These are phyloP conservation scores for Fraxinus sp. DNA, from an alignment of 305 asterid species.

Conservation along the genomic window DNA sequence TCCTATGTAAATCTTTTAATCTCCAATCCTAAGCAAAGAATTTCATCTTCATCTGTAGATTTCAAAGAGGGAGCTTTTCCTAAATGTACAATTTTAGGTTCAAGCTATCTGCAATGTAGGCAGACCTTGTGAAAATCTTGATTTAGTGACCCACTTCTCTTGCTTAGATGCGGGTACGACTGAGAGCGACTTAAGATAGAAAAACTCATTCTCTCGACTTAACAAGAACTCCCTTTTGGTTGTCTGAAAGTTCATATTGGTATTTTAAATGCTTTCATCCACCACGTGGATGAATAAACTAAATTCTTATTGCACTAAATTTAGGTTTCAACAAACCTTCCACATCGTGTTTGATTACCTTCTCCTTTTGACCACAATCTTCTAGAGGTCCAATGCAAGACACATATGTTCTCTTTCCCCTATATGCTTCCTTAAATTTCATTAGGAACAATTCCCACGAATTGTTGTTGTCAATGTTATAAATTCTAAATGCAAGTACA, in stretches of 20 bases:
- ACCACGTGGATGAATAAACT: too few relatives aligned
- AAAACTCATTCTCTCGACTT: neutral
- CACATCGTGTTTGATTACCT: too few relatives aligned
- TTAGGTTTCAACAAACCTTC: too few relatives aligned
- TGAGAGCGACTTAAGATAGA: neutral
- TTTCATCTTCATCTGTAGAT: slow-evolving; percentile 24
- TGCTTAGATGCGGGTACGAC: neutral
- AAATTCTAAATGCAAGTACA: too few relatives aligned
- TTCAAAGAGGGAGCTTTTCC: neutral
- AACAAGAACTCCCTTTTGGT: neutral
- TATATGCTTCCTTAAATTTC: too few relatives aligned
- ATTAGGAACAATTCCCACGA: too few relatives aligned
- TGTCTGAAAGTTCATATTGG: neutral
- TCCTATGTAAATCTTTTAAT: slow-evolving; percentile 35
- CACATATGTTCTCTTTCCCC: too few relatives aligned
- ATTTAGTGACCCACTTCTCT: neutral
- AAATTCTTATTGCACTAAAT: too few relatives aligned
- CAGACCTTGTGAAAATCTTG: neutral
- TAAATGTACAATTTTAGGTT: neutral
- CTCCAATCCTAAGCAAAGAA: slow-evolving; percentile 51
- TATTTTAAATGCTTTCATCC: too few relatives aligned
- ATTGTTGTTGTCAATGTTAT: too few relatives aligned
- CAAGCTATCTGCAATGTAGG: neutral
- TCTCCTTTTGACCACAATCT: too few relatives aligned
- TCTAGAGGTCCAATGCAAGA: too few relatives aligned